phyloP scores from a whole-genome alignment of 2,329 filamentous ascomycete species.

The Thielaviopsis ethacetica region DNA sequence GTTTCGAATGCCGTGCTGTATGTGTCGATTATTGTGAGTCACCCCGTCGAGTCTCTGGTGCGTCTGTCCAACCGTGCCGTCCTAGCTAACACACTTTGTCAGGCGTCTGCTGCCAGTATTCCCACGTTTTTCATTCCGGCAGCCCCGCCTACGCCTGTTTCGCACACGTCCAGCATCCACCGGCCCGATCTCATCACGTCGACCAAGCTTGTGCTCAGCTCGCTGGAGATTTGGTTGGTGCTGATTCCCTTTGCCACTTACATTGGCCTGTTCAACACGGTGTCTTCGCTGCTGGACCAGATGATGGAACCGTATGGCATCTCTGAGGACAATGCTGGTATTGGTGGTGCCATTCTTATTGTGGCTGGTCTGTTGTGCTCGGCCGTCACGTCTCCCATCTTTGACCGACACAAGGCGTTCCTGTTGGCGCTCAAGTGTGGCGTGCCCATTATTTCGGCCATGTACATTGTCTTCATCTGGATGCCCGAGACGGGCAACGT shows the following conservation, averaged over 20 bases:
- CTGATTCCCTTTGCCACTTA: constrained; percentile 68
- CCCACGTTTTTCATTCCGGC: constrained; percentile 72
- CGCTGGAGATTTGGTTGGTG: constrained; percentile 63
- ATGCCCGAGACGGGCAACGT: constrained; percentile 44
- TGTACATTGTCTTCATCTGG: constrained; percentile 67
- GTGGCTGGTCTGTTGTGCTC: constrained; percentile 66
- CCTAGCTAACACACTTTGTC: neutral
- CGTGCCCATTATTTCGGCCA: constrained; percentile 56
- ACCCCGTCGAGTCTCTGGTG: neutral
- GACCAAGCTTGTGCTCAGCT: constrained; percentile 34
- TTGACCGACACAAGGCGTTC: constrained; percentile 74
- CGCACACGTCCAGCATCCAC: constrained; percentile 45
- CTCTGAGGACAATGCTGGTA: constrained; percentile 68
- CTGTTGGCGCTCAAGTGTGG: constrained; percentile 55
- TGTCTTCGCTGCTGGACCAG: constrained; percentile 78
- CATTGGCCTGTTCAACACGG: constrained; percentile 85
- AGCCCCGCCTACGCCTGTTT: constrained; percentile 59
- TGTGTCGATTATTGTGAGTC: constrained; percentile 60
- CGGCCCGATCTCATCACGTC: constrained; percentile 38
- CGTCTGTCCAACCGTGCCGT: neutral
- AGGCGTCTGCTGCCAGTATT: constrained; percentile 48
- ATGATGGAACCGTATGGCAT: constrained; percentile 78
- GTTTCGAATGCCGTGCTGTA: constrained; percentile 74
- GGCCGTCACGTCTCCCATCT: constrained; percentile 62
- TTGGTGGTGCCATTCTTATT: constrained; percentile 79